Base-by-base conservation (phyloP, 495 filamentous ascomycete genomes). In the Niebla homalea region DNA sequence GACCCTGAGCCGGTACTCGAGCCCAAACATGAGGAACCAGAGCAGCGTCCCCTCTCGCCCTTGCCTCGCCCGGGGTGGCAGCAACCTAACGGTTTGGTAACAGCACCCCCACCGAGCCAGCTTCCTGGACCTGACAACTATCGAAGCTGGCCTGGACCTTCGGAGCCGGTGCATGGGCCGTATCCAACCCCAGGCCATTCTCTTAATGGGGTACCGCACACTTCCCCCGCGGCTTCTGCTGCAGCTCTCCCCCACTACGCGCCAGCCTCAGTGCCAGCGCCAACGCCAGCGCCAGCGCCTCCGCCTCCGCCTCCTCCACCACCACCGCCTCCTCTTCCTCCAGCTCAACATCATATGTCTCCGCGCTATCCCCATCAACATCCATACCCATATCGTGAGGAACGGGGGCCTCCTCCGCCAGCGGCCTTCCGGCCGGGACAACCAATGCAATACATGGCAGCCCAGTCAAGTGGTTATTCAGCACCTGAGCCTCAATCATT, bases 11-110 rank as follows among this genome's bases (percentile, higher is more conserved):
- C 42, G 29, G 57, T 61, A 42, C 70, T 66, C 20, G 70, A 65
- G 14, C 62, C 66, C 18, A 61, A 52, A 39, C 20, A 49, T 36
- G 52, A 63, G 4, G 60, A 63, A 16, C 65, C 67, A 40, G 64
- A 67, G 40, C 56, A 29, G 16, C 58, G 55, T 48, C 48, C 50
- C 35, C 50, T 46, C 18, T 50, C 58, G 10, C 53, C 50, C 3
- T 50, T 37, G 23, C 43, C 48, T 10, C 49, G 26, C 8, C 46
- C 52, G 12, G 36, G 44, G 5, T 60, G 58, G 53, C 55, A 55
- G 32, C 43, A 50, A 11, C 47, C 58, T 5, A 40, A 18, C 39
- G 39, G 16, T 37, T 40, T 52, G 21, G 46, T 48, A 29, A 26
- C 58, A 5, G 39, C 48, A 16, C 49, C 51, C 26, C 39, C 59